Percentiles rank a stretch among this genome's conserved stretches.
Conservation (phyloP, 2,329 filamentous ascomycete species). For the Colletotrichum zoysiae region DNA sequence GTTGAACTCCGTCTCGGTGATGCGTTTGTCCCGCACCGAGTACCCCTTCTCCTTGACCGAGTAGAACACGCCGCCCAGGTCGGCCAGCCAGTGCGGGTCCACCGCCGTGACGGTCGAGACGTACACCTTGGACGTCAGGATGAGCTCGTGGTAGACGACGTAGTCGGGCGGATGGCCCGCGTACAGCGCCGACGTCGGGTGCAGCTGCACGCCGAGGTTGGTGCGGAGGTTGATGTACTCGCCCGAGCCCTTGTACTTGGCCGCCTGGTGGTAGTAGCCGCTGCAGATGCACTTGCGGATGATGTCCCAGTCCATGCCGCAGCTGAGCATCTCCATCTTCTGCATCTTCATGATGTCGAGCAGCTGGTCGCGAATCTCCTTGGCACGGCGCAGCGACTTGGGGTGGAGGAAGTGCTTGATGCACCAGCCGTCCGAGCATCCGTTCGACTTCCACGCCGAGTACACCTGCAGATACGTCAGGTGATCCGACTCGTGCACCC, state of each 20-base stretch:
- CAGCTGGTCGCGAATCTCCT: constrained; percentile 94
- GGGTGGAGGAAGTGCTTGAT: constrained; percentile 92
- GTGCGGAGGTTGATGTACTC: constrained; percentile 98
- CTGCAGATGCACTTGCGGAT: constrained; percentile 97
- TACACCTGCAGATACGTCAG: constrained; percentile 96
- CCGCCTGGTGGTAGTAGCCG: constrained; percentile 98
- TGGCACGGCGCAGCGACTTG: constrained; percentile 91
- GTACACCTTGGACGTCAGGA: constrained; percentile 96
- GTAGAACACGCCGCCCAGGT: constrained; percentile 97
- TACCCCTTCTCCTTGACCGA: constrained; percentile 98
- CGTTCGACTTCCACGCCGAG: constrained; percentile 93
- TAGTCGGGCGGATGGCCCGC: constrained; percentile 97
- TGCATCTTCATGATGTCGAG: constrained; percentile 94
- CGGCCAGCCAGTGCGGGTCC: constrained; percentile 96
- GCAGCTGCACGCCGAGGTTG: constrained; percentile 91
- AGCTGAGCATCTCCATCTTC: constrained; percentile 88
- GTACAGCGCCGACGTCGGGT: constrained; percentile 93
- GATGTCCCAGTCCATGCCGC: constrained; percentile 96
- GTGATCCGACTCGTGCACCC: constrained; percentile 97
- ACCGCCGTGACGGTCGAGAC: constrained; percentile 97
- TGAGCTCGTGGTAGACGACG: constrained; percentile 97
- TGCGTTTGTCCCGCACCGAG: constrained; percentile 84
- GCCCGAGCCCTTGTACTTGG: constrained; percentile 93
- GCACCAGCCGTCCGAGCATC: constrained; percentile 92
- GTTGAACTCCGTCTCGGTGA: constrained; percentile 94